Conservation (phyloP, 1,284 basidiomycete genomes). For the Golubevia sp. region DNA sequence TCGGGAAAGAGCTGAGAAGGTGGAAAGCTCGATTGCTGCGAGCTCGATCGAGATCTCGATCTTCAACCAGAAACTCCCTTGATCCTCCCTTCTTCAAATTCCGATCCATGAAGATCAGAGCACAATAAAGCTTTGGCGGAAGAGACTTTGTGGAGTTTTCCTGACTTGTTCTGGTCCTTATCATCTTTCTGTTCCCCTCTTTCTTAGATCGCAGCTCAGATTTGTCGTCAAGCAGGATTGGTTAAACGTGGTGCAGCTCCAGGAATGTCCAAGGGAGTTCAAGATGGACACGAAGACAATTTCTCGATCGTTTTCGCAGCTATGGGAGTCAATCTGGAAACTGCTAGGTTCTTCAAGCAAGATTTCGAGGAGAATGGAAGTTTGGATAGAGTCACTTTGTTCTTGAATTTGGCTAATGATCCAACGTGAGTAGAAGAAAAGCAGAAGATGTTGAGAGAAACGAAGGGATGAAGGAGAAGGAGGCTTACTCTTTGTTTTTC, state of each 20-base stretch:
- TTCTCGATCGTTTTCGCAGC: conserved; percentile 99
- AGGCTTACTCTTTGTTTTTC: background rate
- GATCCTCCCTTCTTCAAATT: no score
- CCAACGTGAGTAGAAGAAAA: conserved; percentile 70
- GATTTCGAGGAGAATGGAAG: conserved; percentile 99
- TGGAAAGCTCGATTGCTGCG: no score
- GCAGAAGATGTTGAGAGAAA: background rate
- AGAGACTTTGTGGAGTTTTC: conserved; percentile 1
- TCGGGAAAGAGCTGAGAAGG: no score
- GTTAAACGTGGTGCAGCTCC: conserved; percentile 70
- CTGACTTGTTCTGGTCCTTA: no score
- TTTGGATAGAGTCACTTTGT: conserved; percentile 95
- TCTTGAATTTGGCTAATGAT: conserved; percentile 98
- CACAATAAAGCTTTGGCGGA: background rate
- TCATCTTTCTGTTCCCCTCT: conserved; percentile 7
- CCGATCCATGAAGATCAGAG: no score
- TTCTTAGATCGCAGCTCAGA: conserved; percentile 93
- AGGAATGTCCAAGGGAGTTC: conserved; percentile 90
- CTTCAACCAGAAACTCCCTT: no score
- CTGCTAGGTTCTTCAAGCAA: conserved; percentile 98
- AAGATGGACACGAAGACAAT: conserved; percentile 99
- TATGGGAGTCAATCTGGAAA: conserved; percentile 99
- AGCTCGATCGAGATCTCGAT: no score
- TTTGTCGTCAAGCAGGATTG: conserved; percentile 97
- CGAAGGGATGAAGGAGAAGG: background rate